Conservation (phyloP, 2,329 filamentous ascomycete species). For the Huntiella abstrusa region DNA sequence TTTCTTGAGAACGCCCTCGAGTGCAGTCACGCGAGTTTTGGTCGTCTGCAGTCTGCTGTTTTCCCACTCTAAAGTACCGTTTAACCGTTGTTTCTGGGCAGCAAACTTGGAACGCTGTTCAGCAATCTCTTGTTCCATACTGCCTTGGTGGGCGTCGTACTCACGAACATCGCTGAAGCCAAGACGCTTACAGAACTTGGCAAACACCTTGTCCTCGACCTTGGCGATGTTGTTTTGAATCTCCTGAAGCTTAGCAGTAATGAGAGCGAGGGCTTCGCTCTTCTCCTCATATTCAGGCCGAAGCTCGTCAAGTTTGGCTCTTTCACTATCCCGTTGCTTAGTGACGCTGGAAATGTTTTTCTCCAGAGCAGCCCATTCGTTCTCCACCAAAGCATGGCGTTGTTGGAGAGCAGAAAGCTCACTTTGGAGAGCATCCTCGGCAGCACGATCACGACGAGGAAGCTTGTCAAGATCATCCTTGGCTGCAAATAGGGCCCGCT, state of each 20-base stretch:
- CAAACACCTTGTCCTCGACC: slow-evolving; percentile 79
- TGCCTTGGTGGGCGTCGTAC: slow-evolving; percentile 86
- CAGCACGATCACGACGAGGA: slow-evolving; percentile 56
- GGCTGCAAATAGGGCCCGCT: slow-evolving; percentile 55
- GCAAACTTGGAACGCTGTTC: slow-evolving; percentile 77
- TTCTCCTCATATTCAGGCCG: slow-evolving; percentile 64
- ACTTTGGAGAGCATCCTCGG: slow-evolving; percentile 64
- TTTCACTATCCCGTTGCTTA: slow-evolving; percentile 57
- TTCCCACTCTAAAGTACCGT: slow-evolving; percentile 41
- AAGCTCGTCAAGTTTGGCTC: slow-evolving; percentile 54
- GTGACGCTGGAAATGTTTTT: slow-evolving; percentile 73
- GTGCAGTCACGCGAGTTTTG: slow-evolving; percentile 45
- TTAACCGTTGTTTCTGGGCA: slow-evolving; percentile 60
- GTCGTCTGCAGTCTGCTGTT: slow-evolving; percentile 34
- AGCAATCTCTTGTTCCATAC: slow-evolving; percentile 72
- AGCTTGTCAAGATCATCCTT: slow-evolving; percentile 61
- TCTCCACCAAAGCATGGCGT: slow-evolving; percentile 48
- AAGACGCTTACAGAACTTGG: slow-evolving; percentile 65
- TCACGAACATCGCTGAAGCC: slow-evolving; percentile 80
- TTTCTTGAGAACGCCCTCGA: slow-evolving; percentile 47
- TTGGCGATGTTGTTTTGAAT: slow-evolving; percentile 47
- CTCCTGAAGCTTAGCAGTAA: slow-evolving; percentile 29
- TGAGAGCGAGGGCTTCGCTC: slow-evolving; percentile 44
- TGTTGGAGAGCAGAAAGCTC: slow-evolving; percentile 68
- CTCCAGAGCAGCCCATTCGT: slow-evolving; percentile 60